Percentiles rank a stretch among this genome's conserved stretches.
These are phyloP conservation scores for Thymus quinquecostatus DNA, from an alignment of 257 asterid species.

Conservation along the genomic window DNA sequence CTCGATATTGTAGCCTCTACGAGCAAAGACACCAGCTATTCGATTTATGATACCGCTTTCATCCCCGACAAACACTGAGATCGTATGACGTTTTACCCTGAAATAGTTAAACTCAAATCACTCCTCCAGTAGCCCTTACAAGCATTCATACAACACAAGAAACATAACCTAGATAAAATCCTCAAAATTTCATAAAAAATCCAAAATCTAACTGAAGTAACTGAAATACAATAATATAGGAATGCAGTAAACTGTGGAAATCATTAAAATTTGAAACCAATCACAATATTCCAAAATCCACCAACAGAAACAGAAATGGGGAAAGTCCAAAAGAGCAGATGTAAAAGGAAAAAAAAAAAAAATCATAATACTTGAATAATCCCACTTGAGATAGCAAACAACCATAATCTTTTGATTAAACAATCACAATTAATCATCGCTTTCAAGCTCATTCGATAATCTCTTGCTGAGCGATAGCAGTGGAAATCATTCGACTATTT, in stretches of 20 bases:
- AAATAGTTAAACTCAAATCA: slow-evolving; percentile 28
- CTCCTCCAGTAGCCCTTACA: slow-evolving; percentile 10
- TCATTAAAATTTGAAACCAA: background rate
- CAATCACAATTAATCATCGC: slow-evolving; percentile 16
- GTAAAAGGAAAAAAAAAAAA: background rate
- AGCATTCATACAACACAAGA: slow-evolving; percentile 1
- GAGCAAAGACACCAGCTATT: slow-evolving; percentile 90
- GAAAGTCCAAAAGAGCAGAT: background rate
- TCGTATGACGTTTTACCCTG: slow-evolving; percentile 73
- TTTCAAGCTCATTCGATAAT: slow-evolving; percentile 16
- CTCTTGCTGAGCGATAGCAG: no score
- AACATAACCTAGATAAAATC: slow-evolving; percentile 19
- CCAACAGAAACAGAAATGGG: slow-evolving; percentile 3
- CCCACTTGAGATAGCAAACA: slow-evolving; percentile 26
- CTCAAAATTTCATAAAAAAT: background rate
- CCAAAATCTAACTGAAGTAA: slow-evolving; percentile 13
- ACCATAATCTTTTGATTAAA: background rate
- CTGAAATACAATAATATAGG: background rate
- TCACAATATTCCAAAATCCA: background rate
- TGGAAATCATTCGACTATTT: no score
- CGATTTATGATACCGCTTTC: slow-evolving; percentile 91
- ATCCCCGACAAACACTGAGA: slow-evolving; percentile 88
- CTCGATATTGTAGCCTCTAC: slow-evolving; percentile 87
- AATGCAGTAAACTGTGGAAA: background rate
- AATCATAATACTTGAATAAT: slow-evolving; percentile 18